Evolutionary conservation across 2,329 filamentous ascomycete genomes (phyloP).

Genomic region (Chaetothyriales sp.): DNA sequence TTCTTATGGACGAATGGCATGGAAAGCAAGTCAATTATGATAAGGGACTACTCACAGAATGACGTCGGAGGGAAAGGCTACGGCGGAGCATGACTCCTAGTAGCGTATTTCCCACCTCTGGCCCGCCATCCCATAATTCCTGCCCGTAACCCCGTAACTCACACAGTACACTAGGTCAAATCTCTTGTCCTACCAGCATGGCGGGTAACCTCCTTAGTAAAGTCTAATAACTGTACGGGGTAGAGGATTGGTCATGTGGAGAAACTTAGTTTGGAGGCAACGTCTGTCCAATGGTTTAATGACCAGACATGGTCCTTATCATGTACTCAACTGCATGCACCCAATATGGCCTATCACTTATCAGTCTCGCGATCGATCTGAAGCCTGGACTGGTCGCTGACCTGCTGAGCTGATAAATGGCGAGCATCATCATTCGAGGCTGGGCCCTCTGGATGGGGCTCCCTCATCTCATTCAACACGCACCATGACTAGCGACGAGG

Average conservation of each 20-base stretch:
- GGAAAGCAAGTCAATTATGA: neutral
- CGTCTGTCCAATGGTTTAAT: no score
- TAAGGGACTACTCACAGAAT: neutral
- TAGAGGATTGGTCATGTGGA: no score
- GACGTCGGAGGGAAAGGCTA: neutral
- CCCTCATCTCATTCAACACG: neutral
- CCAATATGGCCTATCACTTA: neutral
- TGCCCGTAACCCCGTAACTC: no score
- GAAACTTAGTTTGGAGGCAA: no score
- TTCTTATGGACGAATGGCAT: neutral
- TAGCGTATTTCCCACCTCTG: neutral
- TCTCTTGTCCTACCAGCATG: no score
- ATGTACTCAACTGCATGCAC: no score
- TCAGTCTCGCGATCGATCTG: neutral
- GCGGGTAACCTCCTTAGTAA: no score
- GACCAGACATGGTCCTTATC: neutral
- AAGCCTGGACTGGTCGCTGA: no score
- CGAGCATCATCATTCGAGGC: neutral
- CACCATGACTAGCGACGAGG: conserved; percentile 8
- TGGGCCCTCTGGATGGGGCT: neutral
- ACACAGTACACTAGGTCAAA: no score
- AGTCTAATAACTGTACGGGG: no score
- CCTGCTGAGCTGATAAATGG: neutral
- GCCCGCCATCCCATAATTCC: no score
- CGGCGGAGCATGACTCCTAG: neutral